Evolutionary conservation across 2,329 filamentous ascomycete species (phyloP).

Genomic region (Cordyceps pruinosa): DNA sequence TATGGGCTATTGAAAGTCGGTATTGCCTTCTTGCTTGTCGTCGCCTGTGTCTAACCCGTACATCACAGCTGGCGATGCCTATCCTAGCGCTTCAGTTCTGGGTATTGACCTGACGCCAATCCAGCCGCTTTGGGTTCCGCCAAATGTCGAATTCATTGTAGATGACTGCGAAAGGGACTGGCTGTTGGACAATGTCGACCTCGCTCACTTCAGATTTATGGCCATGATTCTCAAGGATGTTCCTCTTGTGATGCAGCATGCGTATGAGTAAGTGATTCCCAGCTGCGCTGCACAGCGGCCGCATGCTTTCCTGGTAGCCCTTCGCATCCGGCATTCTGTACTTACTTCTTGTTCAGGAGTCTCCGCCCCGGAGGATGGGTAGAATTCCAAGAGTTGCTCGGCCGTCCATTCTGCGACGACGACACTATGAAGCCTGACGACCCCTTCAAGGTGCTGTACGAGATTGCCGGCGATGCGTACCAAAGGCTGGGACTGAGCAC

Average conservation of each 20-base stretch:
- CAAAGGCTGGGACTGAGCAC: slow-evolving; percentile 32
- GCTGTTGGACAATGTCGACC: slow-evolving; percentile 48
- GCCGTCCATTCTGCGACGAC: slow-evolving; percentile 36
- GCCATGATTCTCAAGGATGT: slow-evolving; percentile 46
- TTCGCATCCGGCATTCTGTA: no score
- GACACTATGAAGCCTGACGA: slow-evolving; percentile 36
- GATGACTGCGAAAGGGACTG: slow-evolving; percentile 56
- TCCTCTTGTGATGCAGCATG: slow-evolving; percentile 36
- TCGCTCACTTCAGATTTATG: slow-evolving; percentile 46
- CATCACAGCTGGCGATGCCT: slow-evolving; percentile 32
- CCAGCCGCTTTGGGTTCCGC: slow-evolving; percentile 44
- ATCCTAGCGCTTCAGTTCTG: slow-evolving; percentile 33
- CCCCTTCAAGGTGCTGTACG: slow-evolving; percentile 28
- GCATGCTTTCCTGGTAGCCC: no score
- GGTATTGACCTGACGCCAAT: slow-evolving; percentile 40
- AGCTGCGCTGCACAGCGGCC: not conserved
- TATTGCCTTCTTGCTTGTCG: not conserved
- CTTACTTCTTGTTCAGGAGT: slow-evolving; percentile 5
- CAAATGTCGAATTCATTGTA: slow-evolving; percentile 55
- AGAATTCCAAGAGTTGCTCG: slow-evolving; percentile 42
- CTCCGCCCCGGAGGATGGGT: slow-evolving; percentile 40
- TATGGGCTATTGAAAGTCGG: slow-evolving; percentile 47
- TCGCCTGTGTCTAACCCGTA: not conserved
- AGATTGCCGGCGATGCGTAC: slow-evolving; percentile 26
- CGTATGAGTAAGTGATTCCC: slow-evolving; percentile 26